These are phyloP conservation scores for Lodderomyces oxycetoniae DNA, from an alignment of 1,139 yeast genomes.

Conservation along the genomic window DNA sequence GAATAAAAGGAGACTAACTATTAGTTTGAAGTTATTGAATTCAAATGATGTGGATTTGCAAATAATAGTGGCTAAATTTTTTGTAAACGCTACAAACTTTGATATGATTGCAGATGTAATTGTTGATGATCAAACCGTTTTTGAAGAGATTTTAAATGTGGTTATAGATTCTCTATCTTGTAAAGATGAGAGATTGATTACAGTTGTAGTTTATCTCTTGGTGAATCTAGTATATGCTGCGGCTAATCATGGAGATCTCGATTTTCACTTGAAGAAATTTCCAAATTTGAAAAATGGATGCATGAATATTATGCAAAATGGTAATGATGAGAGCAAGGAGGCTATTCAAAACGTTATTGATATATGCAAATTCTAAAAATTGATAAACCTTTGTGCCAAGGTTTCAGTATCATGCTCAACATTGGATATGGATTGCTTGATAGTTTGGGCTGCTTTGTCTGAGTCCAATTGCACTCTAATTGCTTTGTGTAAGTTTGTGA, in stretches of 20 bases:
- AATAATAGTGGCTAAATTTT: slow-evolving; percentile 38
- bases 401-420: slow-evolving; percentile 29
- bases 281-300: slow-evolving; percentile 16
- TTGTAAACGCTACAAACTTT: slow-evolving; percentile 49
- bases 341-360: slow-evolving; percentile 20
- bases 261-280: slow-evolving; percentile 11
- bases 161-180: slow-evolving; percentile 23
- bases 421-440: slow-evolving; percentile 26
- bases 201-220: slow-evolving; percentile 33
- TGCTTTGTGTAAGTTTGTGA: slow-evolving; percentile 57
- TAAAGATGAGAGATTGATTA: slow-evolving; percentile 25
- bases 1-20: slow-evolving; percentile 27
- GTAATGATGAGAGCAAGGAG: slow-evolving; percentile 18
- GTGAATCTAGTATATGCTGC: slow-evolving; percentile 28
- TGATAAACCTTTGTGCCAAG: slow-evolving; percentile 38
- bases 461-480: slow-evolving; percentile 52
- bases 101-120: slow-evolving; percentile 40
- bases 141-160: slow-evolving; percentile 21
- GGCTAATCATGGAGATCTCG: slow-evolving; percentile 10
- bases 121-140: slow-evolving; percentile 20
- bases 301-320: slow-evolving; percentile 11
- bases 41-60: slow-evolving; percentile 37
- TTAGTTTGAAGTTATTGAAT: slow-evolving; percentile 38
- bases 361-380: slow-evolving; percentile 24
- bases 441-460: slow-evolving; percentile 33